phyloP scores from a whole-genome alignment of 2,329 filamentous ascomycete species.

The Escovopsis sp. region DNA sequence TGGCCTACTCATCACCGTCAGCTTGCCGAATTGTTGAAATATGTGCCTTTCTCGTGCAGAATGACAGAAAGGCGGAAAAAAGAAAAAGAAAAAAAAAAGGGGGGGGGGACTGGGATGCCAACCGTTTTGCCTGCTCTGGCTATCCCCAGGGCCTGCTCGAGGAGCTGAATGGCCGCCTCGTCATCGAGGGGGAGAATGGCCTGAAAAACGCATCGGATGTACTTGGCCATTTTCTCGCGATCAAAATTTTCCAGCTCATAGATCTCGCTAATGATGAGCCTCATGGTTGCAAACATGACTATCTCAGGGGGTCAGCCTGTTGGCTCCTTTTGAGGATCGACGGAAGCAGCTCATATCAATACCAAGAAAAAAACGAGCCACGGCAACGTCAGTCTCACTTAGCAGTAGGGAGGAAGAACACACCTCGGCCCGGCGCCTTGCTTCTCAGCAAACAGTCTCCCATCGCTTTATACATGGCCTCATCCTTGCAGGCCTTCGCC shows the following conservation, averaged over 20 bases:
- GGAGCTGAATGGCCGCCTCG: conserved; percentile 39
- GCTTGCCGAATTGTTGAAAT: conserved; percentile 4
- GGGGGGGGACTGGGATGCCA: conserved; percentile 5
- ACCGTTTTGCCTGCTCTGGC: conserved; percentile 28
- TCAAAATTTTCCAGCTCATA: conserved; percentile 43
- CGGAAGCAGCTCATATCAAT: too few species aligned
- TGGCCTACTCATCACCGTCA: conserved; percentile 14
- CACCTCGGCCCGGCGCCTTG: conserved; percentile 36
- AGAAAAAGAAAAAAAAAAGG: not conserved
- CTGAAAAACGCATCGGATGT: conserved; percentile 66
- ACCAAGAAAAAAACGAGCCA: too few species aligned
- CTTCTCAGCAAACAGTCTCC: conserved; percentile 49
- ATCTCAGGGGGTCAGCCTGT: conserved; percentile 1
- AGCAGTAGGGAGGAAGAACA: not conserved
- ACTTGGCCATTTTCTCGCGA: conserved; percentile 50
- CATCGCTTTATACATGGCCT: conserved; percentile 43
- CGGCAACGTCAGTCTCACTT: not conserved
- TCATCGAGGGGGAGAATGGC: conserved; percentile 45
- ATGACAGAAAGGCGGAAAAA: not conserved
- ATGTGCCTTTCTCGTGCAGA: not conserved
- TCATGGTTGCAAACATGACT: conserved; percentile 40
- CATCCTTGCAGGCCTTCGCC: conserved; percentile 28
- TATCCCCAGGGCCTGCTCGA: conserved; percentile 47
- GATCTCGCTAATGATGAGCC: conserved; percentile 56
- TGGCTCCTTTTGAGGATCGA: too few species aligned